Conservation (phyloP, 345 rosid species). For the Reutealis trisperma region DNA sequence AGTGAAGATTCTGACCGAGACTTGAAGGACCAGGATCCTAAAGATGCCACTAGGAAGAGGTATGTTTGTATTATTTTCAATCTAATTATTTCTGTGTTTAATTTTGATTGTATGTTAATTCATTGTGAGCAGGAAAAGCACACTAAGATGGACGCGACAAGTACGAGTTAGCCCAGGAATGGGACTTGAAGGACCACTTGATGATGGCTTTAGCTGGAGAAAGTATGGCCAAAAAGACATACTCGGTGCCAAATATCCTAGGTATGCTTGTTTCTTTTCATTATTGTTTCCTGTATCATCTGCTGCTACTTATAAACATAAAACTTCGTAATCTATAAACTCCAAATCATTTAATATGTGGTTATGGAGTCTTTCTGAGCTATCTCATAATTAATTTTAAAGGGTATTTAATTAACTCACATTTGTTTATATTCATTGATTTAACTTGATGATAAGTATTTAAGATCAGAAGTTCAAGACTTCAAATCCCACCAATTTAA, state of each 20-base stretch:
- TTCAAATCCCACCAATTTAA: no score
- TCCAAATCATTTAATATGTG: no score
- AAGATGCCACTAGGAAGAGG: constrained; percentile 48
- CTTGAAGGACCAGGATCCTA: constrained; percentile 37
- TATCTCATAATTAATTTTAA: no score
- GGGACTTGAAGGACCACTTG: constrained; percentile 60
- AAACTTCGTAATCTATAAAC: no score
- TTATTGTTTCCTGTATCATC: no score
- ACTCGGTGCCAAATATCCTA: constrained; percentile 73
- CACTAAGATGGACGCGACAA: constrained; percentile 52
- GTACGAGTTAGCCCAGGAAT: constrained; percentile 55
- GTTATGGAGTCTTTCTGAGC: no score
- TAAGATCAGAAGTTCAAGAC: no score
- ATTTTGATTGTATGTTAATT: background rate
- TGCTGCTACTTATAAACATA: no score
- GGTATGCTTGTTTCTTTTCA: constrained; percentile 37
- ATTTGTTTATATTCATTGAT: no score
- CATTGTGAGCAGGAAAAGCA: constrained; percentile 42
- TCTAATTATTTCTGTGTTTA: background rate
- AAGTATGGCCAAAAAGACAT: constrained; percentile 93
- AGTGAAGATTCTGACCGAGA: constrained; percentile 72
- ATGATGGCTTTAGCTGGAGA: constrained; percentile 94
- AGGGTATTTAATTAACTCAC: no score
- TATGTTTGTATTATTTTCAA: background rate
- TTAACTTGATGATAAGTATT: no score